phyloP scores from a whole-genome alignment of 148 eudicot genomes.

The Heliamphora exappendiculata region DNA sequence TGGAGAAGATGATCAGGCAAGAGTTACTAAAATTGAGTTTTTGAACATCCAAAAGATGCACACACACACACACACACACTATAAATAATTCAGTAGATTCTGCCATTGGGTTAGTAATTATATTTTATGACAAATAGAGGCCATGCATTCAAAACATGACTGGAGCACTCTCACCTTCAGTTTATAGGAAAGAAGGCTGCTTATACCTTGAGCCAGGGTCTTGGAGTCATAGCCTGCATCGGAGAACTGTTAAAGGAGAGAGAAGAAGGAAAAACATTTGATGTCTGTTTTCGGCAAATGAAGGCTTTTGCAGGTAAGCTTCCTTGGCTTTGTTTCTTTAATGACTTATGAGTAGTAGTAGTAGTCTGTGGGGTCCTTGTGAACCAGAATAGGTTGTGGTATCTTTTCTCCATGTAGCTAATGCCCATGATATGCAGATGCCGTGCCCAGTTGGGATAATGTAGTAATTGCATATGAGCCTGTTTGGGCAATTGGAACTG shows the following conservation, averaged over 20 bases:
- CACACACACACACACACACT: too few species aligned
- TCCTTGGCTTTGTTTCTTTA: neutral
- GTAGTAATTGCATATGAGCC: conserved; percentile 95
- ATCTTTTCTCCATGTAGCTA: neutral
- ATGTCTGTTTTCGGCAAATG: conserved; percentile 74
- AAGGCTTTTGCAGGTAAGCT: conserved; percentile 82
- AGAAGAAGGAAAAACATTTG: conserved; percentile 89
- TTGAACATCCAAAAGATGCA: neutral
- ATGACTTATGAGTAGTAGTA: too few species aligned
- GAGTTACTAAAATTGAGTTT: neutral
- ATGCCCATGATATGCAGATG: conserved; percentile 47
- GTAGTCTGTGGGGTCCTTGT: neutral
- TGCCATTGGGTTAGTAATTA: neutral
- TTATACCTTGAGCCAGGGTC: conserved; percentile 74
- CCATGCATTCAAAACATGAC: neutral
- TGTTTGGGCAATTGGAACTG: conserved; percentile 99
- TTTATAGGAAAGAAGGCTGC: conserved; percentile 96
- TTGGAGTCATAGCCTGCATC: conserved; percentile 90
- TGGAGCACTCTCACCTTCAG: conserved; percentile 36
- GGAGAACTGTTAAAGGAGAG: conserved; percentile 84
- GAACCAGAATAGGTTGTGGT: neutral
- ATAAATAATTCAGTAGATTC: neutral
- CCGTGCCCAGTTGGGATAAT: conserved; percentile 84
- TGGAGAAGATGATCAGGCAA: conserved; percentile 78
- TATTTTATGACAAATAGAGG: neutral